A percentile compares a stretch with the other conserved stretches of the same genome.
phyloP scores from a whole-genome alignment of 148 eudicot genomes.

The Nepenthes mirabilis region DNA sequence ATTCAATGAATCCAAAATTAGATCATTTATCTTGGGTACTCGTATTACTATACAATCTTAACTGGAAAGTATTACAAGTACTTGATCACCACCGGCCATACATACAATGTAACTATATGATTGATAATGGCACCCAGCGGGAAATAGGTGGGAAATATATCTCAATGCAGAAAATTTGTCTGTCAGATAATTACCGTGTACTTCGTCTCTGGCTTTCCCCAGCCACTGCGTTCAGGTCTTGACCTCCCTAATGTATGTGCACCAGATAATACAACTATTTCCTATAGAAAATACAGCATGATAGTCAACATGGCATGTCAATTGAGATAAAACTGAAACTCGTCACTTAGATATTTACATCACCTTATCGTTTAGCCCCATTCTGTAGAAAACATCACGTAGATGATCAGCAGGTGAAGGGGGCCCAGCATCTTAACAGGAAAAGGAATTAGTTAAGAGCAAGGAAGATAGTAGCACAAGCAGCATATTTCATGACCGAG shows the following conservation, averaged over 20 bases:
- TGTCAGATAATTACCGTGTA: conserved; percentile 53
- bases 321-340: neutral
- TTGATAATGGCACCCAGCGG: no score
- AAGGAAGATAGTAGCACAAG: no score
- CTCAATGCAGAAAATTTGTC: neutral
- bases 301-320: conserved; percentile 8
- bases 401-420: conserved; percentile 94
- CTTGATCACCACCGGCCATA: no score
- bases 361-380: conserved; percentile 94
- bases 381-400: conserved; percentile 86
- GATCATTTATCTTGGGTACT: no score
- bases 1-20: no score
- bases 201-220: conserved; percentile 97
- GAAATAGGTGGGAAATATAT: no score
- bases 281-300: conserved; percentile 35
- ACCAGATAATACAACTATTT: conserved; percentile 94
- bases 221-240: conserved; percentile 98
- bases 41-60: no score
- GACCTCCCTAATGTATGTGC: conserved; percentile 97
- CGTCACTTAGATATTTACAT: neutral
- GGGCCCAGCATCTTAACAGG: conserved; percentile 78
- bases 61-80: no score
- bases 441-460: conserved; percentile 3
- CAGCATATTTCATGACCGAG: no score
- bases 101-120: no score